Percentiles rank a stretch among this genome's conserved stretches.
Conservation (phyloP, 2,329 filamentous ascomycete genomes). For the Monosporascus sp. region DNA sequence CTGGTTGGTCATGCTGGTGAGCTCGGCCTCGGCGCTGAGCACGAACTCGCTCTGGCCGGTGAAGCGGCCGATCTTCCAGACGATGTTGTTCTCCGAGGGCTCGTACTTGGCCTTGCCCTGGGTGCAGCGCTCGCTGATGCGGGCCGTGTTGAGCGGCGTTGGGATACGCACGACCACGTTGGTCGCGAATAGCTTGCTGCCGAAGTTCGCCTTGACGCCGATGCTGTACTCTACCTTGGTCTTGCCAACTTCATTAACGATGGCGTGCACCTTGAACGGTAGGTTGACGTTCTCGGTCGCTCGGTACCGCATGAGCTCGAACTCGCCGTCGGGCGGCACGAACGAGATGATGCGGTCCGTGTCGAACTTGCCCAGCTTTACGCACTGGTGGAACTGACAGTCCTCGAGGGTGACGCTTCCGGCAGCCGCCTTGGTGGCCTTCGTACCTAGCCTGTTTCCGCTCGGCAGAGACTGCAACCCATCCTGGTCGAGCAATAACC, state of each 20-base stretch:
- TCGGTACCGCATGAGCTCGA: constrained; percentile 97
- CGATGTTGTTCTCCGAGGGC: constrained; percentile 93
- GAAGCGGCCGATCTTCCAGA: constrained; percentile 99
- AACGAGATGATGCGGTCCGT: constrained; percentile 95
- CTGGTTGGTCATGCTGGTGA: constrained; percentile 97
- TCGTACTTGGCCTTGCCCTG: constrained; percentile 99
- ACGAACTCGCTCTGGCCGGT: constrained; percentile 97
- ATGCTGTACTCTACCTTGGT: constrained; percentile 99
- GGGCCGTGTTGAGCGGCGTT: constrained; percentile 92
- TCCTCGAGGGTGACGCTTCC: constrained; percentile 95
- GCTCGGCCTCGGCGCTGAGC: constrained; percentile 82
- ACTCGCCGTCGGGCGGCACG: constrained; percentile 93
- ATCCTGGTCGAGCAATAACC: constrained; percentile 80
- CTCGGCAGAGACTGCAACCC: constrained; percentile 60
- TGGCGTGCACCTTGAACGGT: constrained; percentile 97
- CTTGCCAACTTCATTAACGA: constrained; percentile 94
- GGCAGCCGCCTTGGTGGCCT: constrained; percentile 90
- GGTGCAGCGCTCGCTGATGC: constrained; percentile 85
- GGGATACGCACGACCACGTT: constrained; percentile 94
- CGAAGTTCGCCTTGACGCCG: constrained; percentile 94
- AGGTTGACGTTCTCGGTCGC: constrained; percentile 98
- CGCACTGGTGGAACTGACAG: constrained; percentile 98
- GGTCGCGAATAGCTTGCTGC: constrained; percentile 91
- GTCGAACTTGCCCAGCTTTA: constrained; percentile 95
- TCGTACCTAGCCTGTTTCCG: constrained; percentile 74